These are phyloP conservation scores for Aegilops umbellulata DNA, from an alignment of 176 grass and related monocot species.

Conservation along the genomic window DNA sequence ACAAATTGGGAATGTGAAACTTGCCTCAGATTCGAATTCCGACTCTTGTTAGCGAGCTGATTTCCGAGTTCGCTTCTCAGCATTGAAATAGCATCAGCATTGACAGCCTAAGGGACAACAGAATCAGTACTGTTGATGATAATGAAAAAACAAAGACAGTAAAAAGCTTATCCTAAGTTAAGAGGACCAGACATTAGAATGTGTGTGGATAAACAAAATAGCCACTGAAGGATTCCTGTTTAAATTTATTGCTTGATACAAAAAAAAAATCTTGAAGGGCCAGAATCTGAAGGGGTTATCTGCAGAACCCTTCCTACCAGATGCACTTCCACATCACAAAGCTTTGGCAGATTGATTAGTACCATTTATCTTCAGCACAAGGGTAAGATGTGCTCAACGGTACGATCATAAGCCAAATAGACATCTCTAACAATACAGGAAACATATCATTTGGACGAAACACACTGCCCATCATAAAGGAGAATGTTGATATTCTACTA, in stretches of 20 bases:
- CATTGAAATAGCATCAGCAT: conserved; percentile 65
- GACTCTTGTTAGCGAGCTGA: conserved; percentile 75
- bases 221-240: not conserved
- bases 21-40: conserved; percentile 59
- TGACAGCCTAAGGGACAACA: conserved; percentile 59
- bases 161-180: not conserved
- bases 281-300: not conserved
- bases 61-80: conserved; percentile 87
- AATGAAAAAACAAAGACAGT: not conserved
- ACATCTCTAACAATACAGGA: not conserved
- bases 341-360: not conserved
- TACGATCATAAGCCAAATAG: not conserved
- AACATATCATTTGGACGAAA: not conserved
- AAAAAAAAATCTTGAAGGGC: not conserved
- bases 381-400: not conserved
- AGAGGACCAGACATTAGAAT: not conserved
- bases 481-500: not conserved
- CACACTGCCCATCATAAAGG: not conserved
- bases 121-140: not conserved
- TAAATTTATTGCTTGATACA: not conserved
- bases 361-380: not conserved
- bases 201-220: not conserved
- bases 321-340: not conserved
- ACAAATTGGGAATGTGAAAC: not conserved
- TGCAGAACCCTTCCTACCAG: not conserved